Conservation (phyloP, 192 early-diverging fungal species). For the Linnemannia exigua region DNA sequence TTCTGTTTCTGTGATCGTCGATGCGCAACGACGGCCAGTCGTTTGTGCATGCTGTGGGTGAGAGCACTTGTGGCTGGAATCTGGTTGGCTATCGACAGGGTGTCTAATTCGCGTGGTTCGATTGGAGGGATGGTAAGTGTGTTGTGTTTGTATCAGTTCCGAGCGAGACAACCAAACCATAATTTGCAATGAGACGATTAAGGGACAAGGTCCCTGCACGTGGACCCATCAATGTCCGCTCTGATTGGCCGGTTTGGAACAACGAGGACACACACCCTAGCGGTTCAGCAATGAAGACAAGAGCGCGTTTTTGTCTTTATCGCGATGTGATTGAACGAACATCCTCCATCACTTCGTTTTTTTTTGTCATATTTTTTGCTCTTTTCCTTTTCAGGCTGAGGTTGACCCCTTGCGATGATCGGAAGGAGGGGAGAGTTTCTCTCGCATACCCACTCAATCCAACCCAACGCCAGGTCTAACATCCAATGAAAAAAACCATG, state of each 20-base stretch:
- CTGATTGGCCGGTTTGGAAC: neutral
- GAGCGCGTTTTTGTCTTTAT: neutral
- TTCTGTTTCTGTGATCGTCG: conserved; percentile 1
- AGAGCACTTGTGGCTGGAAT: neutral
- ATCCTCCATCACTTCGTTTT: neutral
- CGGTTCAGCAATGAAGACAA: neutral
- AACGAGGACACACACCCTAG: too few relatives aligned
- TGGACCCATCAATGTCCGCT: neutral
- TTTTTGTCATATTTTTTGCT: too few relatives aligned
- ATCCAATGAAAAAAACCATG: too few relatives aligned
- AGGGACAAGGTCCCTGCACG: neutral
- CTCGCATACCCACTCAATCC: too few relatives aligned
- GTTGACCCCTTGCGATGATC: too few relatives aligned
- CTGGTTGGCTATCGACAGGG: conserved; percentile 33
- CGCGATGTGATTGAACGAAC: neutral
- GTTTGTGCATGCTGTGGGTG: conserved; percentile 40
- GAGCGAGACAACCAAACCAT: neutral
- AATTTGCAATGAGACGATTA: neutral
- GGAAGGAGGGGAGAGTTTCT: too few relatives aligned
- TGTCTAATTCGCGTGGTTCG: conserved; percentile 3
- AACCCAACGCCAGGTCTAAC: too few relatives aligned
- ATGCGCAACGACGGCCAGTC: conserved; percentile 40
- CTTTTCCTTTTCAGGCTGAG: too few relatives aligned
- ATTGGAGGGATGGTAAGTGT: neutral
- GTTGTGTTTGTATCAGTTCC: neutral